Conservation (phyloP, 2,329 filamentous ascomycete genomes). For the Exserohilum turcica region DNA sequence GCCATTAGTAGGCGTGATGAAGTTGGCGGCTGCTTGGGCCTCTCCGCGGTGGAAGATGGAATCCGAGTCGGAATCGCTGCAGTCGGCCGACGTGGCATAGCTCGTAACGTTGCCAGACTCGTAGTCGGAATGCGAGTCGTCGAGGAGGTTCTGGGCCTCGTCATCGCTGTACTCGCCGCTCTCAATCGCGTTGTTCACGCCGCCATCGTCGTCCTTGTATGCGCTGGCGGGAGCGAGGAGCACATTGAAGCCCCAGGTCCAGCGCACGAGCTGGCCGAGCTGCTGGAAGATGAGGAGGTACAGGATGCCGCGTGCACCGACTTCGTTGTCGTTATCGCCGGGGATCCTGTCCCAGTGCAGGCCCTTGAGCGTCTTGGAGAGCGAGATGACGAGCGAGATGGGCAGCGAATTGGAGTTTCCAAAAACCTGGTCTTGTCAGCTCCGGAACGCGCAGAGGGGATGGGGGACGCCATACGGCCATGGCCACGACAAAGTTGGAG, state of each 20-base stretch:
- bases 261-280: conserved; percentile 89
- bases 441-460: neutral
- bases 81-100: conserved; percentile 42
- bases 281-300: conserved; percentile 98
- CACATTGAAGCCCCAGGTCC: conserved; percentile 98
- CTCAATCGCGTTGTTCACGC: conserved; percentile 49
- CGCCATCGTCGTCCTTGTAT: conserved; percentile 66
- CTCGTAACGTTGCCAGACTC: conserved; percentile 54
- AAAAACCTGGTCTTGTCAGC: conserved; percentile 66
- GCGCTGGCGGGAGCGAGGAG: conserved; percentile 83
- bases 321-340: conserved; percentile 93
- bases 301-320: conserved; percentile 88
- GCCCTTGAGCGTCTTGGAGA: conserved; percentile 88
- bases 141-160: conserved; percentile 47
- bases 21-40: conserved; percentile 35
- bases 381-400: conserved; percentile 91
- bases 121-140: conserved; percentile 53
- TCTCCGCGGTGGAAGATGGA: conserved; percentile 36
- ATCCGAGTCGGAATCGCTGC: conserved; percentile 36
- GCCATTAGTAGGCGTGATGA: conserved; percentile 56
- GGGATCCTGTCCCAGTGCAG: conserved; percentile 92
- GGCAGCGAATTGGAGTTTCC: conserved; percentile 98
- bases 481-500: conserved; percentile 92
- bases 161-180: conserved; percentile 62
- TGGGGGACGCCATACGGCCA: conserved; percentile 67